These are phyloP conservation scores for Mucor plumbeus DNA, from an alignment of 371 early-diverging fungal species.

Conservation along the genomic window DNA sequence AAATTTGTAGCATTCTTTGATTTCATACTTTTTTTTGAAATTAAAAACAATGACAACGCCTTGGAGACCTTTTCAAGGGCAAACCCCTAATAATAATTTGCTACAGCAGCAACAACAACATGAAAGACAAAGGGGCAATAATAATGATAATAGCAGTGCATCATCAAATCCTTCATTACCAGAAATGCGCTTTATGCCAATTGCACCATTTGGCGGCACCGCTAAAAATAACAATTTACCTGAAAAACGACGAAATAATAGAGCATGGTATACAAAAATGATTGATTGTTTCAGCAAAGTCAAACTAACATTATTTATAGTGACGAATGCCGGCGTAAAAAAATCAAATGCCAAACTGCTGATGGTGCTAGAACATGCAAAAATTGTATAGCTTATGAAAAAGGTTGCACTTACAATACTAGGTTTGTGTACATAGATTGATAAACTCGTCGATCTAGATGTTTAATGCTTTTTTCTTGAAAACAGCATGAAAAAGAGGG, in stretches of 20 bases:
- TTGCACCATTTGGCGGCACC: slow-evolving; percentile 6
- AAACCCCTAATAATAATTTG: neutral
- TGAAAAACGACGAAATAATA: neutral
- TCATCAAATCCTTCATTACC: neutral
- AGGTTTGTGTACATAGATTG: slow-evolving; percentile 10
- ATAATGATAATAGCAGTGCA: neutral
- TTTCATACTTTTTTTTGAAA: neutral
- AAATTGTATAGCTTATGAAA: slow-evolving; percentile 23
- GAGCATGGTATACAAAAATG: neutral
- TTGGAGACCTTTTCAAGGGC: neutral
- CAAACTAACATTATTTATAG: slow-evolving; percentile 6
- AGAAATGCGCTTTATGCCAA: slow-evolving; percentile 8
- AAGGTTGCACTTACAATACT: slow-evolving; percentile 29
- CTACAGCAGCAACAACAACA: neutral
- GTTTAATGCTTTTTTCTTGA: neutral
- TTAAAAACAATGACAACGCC: neutral
- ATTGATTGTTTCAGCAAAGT: neutral
- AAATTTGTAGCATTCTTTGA: neutral
- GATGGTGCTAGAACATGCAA: slow-evolving; percentile 23
- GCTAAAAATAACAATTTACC: neutral
- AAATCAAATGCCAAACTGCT: slow-evolving; percentile 25
- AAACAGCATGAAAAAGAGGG: slow-evolving; percentile 27
- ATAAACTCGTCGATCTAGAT: neutral
- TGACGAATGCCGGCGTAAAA: slow-evolving; percentile 33
- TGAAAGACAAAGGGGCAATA: neutral